Conservation (phyloP, 2,329 filamentous ascomycete genomes). For the Paraconiothyrium brasiliense region DNA sequence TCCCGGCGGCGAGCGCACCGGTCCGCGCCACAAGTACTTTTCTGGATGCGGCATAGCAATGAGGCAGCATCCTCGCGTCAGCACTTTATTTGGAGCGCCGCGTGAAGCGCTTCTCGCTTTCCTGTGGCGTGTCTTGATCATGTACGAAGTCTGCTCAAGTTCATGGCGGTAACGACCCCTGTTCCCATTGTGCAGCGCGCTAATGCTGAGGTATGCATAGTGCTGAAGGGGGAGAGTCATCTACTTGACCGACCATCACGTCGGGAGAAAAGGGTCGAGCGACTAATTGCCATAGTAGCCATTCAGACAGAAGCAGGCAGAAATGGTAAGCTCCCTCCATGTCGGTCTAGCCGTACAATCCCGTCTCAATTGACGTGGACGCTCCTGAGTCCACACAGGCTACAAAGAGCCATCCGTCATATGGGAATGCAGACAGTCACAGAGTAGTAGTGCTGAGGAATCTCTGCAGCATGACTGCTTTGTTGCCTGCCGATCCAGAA, state of each 20-base stretch:
- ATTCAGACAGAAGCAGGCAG: neutral
- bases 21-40: slow-evolving; percentile 27
- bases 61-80: slow-evolving; percentile 23
- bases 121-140: neutral
- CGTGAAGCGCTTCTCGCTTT: slow-evolving; percentile 14
- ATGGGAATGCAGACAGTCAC: slow-evolving; percentile 6
- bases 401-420: slow-evolving; percentile 3
- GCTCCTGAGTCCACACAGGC: slow-evolving; percentile 5
- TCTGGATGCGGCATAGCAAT: slow-evolving; percentile 17
- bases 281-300: neutral
- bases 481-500: slow-evolving; percentile 15
- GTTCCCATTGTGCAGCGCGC: slow-evolving; percentile 5
- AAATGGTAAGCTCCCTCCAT: slow-evolving; percentile 16
- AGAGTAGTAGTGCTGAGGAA: slow-evolving; percentile 9
- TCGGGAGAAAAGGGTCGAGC: slow-evolving; percentile 1
- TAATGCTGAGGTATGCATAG: slow-evolving; percentile 7
- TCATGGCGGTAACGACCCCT: slow-evolving; percentile 2
- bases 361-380: slow-evolving; percentile 21
- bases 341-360: slow-evolving; percentile 14
- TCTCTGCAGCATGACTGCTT: slow-evolving; percentile 24
- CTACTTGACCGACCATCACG: slow-evolving; percentile 2
- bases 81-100: slow-evolving; percentile 25
- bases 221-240: slow-evolving; percentile 6
- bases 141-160: neutral
- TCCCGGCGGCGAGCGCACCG: slow-evolving; percentile 28